Conservation (phyloP, 768 basidiomycete species). For the Hydnomerulius pinastri region DNA sequence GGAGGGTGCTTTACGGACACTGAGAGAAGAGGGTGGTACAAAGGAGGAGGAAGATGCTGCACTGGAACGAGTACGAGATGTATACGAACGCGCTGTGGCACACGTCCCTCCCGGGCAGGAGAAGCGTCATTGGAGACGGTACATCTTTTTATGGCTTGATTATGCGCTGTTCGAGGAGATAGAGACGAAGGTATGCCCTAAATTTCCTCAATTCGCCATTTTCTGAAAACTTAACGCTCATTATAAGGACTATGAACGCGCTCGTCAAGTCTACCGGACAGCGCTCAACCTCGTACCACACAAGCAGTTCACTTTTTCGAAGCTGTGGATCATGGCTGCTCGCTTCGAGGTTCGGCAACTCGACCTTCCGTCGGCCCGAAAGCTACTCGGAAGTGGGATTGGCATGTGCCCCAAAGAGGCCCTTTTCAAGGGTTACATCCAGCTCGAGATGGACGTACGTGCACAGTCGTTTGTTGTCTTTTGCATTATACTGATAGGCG, state of each 20-base stretch:
- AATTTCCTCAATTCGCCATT: neutral
- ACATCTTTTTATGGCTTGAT: constrained; percentile 91
- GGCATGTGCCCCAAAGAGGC: constrained; percentile 97
- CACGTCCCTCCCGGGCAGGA: constrained; percentile 94
- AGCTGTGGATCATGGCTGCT: constrained; percentile 92
- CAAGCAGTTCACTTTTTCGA: constrained; percentile 96
- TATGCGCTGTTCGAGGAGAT: constrained; percentile 98
- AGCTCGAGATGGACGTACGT: constrained; percentile 85
- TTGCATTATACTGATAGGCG: constrained; percentile 8
- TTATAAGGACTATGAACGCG: constrained; percentile 74
- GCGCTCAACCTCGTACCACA: constrained; percentile 89
- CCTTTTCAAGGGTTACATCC: constrained; percentile 94
- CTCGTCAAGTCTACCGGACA: constrained; percentile 91
- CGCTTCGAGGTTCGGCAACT: constrained; percentile 88
- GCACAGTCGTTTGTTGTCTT: neutral
- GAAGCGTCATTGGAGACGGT: constrained; percentile 89
- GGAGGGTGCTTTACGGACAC: constrained; percentile 79
- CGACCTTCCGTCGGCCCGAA: constrained; percentile 82
- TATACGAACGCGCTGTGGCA: constrained; percentile 93
- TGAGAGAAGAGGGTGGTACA: constrained; percentile 74
- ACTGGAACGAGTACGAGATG: constrained; percentile 75
- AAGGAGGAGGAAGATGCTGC: constrained; percentile 68
- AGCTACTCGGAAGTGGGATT: constrained; percentile 85
- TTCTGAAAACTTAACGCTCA: constrained; percentile 1
- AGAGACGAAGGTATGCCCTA: constrained; percentile 84